phyloP scores from a whole-genome alignment of 176 grass and related monocot genomes.

The Bonia amplexicaulis region DNA sequence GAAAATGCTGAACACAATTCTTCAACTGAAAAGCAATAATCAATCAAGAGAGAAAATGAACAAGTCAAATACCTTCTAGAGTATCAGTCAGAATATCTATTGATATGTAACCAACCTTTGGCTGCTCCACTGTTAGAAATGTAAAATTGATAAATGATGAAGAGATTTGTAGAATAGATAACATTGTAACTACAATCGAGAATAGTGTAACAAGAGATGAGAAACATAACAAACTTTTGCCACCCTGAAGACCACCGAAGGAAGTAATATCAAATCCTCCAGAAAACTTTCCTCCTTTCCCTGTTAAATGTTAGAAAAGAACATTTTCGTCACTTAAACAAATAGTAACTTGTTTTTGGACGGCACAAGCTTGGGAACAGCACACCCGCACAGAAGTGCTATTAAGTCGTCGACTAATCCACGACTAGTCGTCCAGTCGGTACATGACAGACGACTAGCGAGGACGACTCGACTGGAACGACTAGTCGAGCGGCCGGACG shows the following conservation, averaged over 20 bases:
- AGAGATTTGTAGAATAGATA: not conserved
- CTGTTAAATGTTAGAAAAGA: constrained; percentile 38
- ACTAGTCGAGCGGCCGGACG: no score
- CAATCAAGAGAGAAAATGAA: not conserved
- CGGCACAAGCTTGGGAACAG: not conserved
- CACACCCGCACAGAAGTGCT: not conserved
- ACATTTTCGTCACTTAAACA: not conserved
- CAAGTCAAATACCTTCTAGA: constrained; percentile 70
- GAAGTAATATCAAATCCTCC: constrained; percentile 85
- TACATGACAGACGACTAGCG: no score
- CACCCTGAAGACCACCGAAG: constrained; percentile 60
- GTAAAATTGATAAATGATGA: not conserved
- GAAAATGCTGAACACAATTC: constrained; percentile 4
- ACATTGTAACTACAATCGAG: not conserved
- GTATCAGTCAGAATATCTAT: constrained; percentile 78
- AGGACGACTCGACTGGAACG: no score
- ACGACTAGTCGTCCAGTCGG: no score
- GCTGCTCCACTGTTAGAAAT: constrained; percentile 52
- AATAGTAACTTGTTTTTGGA: not conserved
- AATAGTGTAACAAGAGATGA: not conserved
- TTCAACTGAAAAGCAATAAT: constrained; percentile 10
- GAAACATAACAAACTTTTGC: constrained; percentile 45
- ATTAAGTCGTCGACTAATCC: no score
- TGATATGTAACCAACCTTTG: constrained; percentile 75
- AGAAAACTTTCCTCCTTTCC: constrained; percentile 76